Percentiles rank a stretch among this genome's conserved stretches.
Conservation (phyloP, 192 early-diverging fungal genomes). For the Chytriomyces confervae region DNA sequence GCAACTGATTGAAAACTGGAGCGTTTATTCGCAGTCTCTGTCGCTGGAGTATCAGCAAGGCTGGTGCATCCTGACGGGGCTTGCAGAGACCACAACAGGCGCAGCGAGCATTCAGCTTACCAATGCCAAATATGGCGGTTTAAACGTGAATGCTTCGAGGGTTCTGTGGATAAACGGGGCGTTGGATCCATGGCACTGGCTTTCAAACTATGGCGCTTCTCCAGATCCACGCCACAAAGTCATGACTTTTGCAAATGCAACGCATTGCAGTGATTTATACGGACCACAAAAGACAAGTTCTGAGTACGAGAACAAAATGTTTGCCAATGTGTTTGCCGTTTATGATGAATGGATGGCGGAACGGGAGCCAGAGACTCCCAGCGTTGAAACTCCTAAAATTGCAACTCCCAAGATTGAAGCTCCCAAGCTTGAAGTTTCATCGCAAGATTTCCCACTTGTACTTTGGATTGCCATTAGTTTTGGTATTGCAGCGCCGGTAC, state of each 20-base stretch:
- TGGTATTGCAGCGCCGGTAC: no score
- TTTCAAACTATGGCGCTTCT: constrained; percentile 22
- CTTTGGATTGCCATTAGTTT: no score
- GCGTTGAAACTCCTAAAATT: background rate
- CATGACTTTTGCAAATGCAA: constrained; percentile 13
- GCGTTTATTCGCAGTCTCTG: constrained; percentile 21
- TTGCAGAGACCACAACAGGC: background rate
- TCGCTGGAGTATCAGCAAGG: background rate
- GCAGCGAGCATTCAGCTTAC: background rate
- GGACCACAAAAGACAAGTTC: background rate
- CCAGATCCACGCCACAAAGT: constrained; percentile 8
- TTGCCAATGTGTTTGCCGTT: background rate
- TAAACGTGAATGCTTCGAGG: background rate
- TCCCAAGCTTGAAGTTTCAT: background rate
- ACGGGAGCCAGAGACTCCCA: background rate
- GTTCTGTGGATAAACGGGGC: constrained; percentile 32
- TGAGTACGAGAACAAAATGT: background rate
- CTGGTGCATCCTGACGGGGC: background rate
- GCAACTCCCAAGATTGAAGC: background rate
- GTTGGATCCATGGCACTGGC: constrained; percentile 33
- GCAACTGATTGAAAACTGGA: constrained; percentile 13
- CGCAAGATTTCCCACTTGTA: background rate
- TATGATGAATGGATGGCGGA: constrained; percentile 14
- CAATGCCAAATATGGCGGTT: background rate
- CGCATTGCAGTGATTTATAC: constrained; percentile 32